A percentile compares a stretch with the other conserved stretches of the same genome.
Conservation (phyloP, 2,329 filamentous ascomycete species). For the Hirsutella rhossiliensis region DNA sequence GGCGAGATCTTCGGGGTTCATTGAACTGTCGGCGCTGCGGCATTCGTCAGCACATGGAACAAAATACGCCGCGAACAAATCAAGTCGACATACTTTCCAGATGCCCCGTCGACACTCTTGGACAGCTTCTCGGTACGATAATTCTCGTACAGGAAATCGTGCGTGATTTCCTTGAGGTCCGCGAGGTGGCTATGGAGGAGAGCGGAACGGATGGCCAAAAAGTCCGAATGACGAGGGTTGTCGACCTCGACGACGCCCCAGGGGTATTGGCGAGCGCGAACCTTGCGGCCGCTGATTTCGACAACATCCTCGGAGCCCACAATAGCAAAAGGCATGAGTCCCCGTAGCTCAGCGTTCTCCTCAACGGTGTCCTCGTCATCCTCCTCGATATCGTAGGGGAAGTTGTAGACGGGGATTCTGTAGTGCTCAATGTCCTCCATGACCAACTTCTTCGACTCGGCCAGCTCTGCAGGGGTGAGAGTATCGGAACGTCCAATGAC, state of each 20-base stretch:
- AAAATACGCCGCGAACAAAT: not conserved
- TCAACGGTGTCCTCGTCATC: constrained; percentile 99
- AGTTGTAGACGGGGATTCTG: constrained; percentile 99
- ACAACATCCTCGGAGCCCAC: constrained; percentile 93
- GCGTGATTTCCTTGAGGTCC: constrained; percentile 98
- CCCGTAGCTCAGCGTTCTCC: constrained; percentile 94
- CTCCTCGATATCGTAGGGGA: constrained; percentile 99
- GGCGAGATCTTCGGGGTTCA: constrained; percentile 95
- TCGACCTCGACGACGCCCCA: constrained; percentile 99
- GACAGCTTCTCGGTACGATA: constrained; percentile 99
- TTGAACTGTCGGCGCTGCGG: constrained; percentile 53
- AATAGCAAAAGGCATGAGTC: constrained; percentile 98
- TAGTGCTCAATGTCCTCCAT: constrained; percentile 99
- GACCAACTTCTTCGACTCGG: constrained; percentile 98
- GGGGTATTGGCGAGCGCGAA: constrained; percentile 92
- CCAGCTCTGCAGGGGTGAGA: constrained; percentile 87
- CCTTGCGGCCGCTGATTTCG: constrained; percentile 84
- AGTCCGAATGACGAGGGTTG: constrained; percentile 97
- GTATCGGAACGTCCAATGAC: constrained; percentile 98
- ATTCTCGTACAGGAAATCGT: constrained; percentile 99
- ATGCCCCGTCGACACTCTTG: constrained; percentile 93
- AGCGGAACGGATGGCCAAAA: constrained; percentile 91
- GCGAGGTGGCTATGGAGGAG: constrained; percentile 96
- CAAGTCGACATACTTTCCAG: constrained; percentile 62
- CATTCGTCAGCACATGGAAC: constrained; percentile 23